A percentile compares a stretch with the other conserved stretches of the same genome.
phyloP scores from a whole-genome alignment of 495 filamentous ascomycete genomes.

The Parathielavia hyrcaniae region DNA sequence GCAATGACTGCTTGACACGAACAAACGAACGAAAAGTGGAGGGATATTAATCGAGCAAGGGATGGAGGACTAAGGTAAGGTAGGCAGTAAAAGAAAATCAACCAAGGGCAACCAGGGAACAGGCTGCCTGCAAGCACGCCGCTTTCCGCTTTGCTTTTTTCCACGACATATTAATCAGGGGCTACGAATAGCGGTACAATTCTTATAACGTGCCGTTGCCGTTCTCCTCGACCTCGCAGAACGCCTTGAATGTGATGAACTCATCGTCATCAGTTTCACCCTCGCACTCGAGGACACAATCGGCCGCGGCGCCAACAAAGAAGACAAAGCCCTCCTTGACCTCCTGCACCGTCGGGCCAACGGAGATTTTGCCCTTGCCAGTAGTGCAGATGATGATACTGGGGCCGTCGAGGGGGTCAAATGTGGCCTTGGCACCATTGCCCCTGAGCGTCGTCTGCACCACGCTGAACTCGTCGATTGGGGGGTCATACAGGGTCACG shows the following conservation, averaged over 20 bases:
- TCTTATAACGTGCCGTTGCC: constrained; percentile 21
- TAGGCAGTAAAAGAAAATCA: too few species aligned
- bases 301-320: constrained; percentile 88
- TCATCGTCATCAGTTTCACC: constrained; percentile 49
- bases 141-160: too few species aligned
- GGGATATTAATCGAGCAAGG: too few species aligned
- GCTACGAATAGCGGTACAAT: not conserved
- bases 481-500: constrained; percentile 77
- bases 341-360: constrained; percentile 65
- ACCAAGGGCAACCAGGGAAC: too few species aligned
- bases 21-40: too few species aligned
- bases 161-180: too few species aligned
- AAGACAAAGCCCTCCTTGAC: constrained; percentile 71
- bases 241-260: constrained; percentile 90
- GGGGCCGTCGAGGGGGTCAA: constrained; percentile 80
- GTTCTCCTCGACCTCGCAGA: constrained; percentile 66
- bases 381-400: constrained; percentile 86
- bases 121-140: too few species aligned
- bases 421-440: constrained; percentile 70
- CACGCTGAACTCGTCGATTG: constrained; percentile 94
- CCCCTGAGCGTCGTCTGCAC: constrained; percentile 69
- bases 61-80: too few species aligned
- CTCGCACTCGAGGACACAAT: constrained; percentile 67
- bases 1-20: too few species aligned
- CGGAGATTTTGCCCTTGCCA: constrained; percentile 73